These are phyloP conservation scores for Aphanomyces cochlioides DNA, from an alignment of 352 stramenopile genomes.

Conservation along the genomic window DNA sequence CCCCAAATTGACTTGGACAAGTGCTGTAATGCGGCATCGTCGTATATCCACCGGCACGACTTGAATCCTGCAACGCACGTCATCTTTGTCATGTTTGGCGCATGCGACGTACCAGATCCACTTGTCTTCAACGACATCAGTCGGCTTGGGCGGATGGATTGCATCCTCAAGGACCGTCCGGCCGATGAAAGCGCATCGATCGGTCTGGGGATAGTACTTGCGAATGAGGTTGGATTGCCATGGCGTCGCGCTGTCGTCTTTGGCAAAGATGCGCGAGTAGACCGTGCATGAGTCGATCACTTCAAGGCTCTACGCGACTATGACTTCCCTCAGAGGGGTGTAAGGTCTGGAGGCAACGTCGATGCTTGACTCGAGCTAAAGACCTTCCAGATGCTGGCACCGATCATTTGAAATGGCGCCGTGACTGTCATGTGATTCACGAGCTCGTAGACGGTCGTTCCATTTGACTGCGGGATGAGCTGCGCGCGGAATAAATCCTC, in stretches of 20 bases:
- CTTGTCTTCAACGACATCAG: background rate
- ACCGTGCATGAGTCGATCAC: background rate
- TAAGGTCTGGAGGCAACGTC: no score
- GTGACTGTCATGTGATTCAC: background rate
- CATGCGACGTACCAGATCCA: slow-evolving; percentile 13
- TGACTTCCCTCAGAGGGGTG: no score
- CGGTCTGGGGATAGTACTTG: background rate
- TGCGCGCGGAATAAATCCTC: background rate
- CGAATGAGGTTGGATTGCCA: background rate
- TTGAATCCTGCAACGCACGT: no score
- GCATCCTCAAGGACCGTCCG: background rate
- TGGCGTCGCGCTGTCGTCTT: background rate
- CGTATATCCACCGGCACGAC: no score
- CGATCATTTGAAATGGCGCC: background rate
- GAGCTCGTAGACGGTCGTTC: background rate
- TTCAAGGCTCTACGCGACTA: background rate
- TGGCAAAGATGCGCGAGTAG: background rate
- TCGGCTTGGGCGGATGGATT: background rate
- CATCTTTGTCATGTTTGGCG: no score
- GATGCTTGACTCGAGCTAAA: no score
- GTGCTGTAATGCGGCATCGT: no score
- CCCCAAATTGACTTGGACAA: no score
- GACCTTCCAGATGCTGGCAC: background rate
- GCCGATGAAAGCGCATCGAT: background rate
- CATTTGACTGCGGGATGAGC: background rate